Evolutionary conservation across 2,329 filamentous ascomycete genomes (phyloP).

Genomic region (Tolypocladium tundrense): DNA sequence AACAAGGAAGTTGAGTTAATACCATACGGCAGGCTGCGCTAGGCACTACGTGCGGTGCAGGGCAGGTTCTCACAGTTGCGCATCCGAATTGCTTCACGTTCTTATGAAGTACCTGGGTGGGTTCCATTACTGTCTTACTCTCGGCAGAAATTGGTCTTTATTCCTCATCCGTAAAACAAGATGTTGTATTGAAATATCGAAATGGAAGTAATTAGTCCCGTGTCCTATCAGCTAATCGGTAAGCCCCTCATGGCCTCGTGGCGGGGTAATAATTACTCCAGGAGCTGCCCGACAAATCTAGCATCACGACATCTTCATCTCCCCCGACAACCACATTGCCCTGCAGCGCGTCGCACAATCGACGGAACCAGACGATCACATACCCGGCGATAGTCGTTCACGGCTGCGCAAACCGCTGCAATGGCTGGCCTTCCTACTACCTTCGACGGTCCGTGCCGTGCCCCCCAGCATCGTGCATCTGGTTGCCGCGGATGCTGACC

Average conservation of each 20-base stretch:
- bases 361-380: background rate
- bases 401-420: constrained; percentile 5
- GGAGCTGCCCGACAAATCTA: background rate
- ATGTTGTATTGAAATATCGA: background rate
- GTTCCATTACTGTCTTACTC: background rate
- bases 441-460: constrained; percentile 44
- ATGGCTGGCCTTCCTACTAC: constrained; percentile 47
- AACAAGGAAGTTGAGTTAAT: too few species aligned
- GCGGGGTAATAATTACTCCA: background rate
- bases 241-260: background rate
- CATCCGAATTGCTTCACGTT: too few species aligned
- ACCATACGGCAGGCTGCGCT: too few species aligned
- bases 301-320: background rate
- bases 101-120: too few species aligned
- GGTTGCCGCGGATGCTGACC: constrained; percentile 6
- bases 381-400: background rate
- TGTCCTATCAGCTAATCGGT: background rate
- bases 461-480: background rate
- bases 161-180: too few species aligned
- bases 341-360: background rate
- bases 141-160: background rate
- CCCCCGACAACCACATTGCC: background rate
- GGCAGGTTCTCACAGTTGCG: too few species aligned
- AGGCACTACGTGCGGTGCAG: too few species aligned
- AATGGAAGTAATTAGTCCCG: background rate